Conservation (phyloP, 2,329 filamentous ascomycete species). For the Samsoniella hepiali region DNA sequence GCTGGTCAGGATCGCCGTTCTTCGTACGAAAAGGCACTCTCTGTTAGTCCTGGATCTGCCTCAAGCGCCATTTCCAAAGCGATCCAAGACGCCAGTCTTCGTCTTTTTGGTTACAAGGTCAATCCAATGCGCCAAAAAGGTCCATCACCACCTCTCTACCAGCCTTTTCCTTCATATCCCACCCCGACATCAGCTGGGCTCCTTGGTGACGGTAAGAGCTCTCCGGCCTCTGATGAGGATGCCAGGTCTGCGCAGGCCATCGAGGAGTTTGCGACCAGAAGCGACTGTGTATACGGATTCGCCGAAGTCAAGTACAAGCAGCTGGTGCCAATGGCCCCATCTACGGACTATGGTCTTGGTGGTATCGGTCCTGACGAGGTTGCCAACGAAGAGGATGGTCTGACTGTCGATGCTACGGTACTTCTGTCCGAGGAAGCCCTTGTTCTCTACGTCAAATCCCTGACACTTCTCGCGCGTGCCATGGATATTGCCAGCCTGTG, state of each 20-base stretch:
- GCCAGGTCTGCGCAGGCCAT: conserved; percentile 72
- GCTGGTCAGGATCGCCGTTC: conserved; percentile 69
- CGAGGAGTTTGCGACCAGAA: conserved; percentile 87
- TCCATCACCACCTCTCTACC: conserved; percentile 73
- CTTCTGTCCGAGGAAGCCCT: conserved; percentile 89
- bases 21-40: conserved; percentile 75
- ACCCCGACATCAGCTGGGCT: conserved; percentile 60
- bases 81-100: conserved; percentile 83
- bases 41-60: conserved; percentile 66
- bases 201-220: conserved; percentile 60
- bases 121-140: conserved; percentile 64
- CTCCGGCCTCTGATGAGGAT: conserved; percentile 70
- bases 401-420: conserved; percentile 83
- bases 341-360: conserved; percentile 67
- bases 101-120: conserved; percentile 69
- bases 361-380: conserved; percentile 55
- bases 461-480: conserved; percentile 84
- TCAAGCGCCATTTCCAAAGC: conserved; percentile 93
- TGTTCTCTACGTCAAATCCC: conserved; percentile 91
- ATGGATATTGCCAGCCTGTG: conserved; percentile 93
- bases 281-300: conserved; percentile 95
- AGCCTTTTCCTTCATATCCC: conserved; percentile 81
- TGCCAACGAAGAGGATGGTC: conserved; percentile 62
- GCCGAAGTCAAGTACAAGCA: conserved; percentile 99
- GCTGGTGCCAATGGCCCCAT: conserved; percentile 83